Evolutionary conservation across 257 asterid species (phyloP), one percentile per base, ranked within the genome.

Genomic region (Ophiorrhiza pumila): DNA sequence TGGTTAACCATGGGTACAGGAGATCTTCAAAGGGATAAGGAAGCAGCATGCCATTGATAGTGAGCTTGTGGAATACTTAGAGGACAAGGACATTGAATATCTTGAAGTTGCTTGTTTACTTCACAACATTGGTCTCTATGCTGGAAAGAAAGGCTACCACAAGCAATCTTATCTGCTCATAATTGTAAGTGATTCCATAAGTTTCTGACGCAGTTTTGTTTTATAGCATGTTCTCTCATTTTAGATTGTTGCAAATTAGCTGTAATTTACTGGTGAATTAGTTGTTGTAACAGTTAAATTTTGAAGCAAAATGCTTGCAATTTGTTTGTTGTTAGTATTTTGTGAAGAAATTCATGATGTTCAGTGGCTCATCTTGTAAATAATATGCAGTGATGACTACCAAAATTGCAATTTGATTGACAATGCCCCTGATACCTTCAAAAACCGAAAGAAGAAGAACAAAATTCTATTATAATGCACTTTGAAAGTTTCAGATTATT

Each of bases 21-120:
- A 84, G 67, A 83, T 91, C 32, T 86, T 83, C 80, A 83, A 83
- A 76, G 92, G 93, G 67, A 74, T 87, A 80, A 83, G 82, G 77
- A 86, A 83, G 68, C 52, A 43, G 80, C 64, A 73, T 69, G 87
- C 70, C 63, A 74, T 55, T 68, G 68, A 75, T 68, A 39, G 61
- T 67, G 79, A 72, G 65, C 74, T 77, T 72, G 68, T 73, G 8
- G 79, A 72, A 37, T 47, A 74, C 34, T 76, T 86, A 81, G 86
- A 87, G 80, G 87, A 80, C 27, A 82, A 68, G 82, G 87, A 89
- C 76, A 88, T 91, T 77, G 97, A 91, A 79, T 89, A 80, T 85
- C 91, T 91, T 37, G 88, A 85, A 74, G 96, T 96, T 80, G 97
- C 96, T 88, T 49, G 93, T 85, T 88, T 89, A 82, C 96, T 91